Percentiles rank a stretch among this genome's conserved stretches.
phyloP scores from a whole-genome alignment of 306 rosid species.

The Dalbergia oliveri region DNA sequence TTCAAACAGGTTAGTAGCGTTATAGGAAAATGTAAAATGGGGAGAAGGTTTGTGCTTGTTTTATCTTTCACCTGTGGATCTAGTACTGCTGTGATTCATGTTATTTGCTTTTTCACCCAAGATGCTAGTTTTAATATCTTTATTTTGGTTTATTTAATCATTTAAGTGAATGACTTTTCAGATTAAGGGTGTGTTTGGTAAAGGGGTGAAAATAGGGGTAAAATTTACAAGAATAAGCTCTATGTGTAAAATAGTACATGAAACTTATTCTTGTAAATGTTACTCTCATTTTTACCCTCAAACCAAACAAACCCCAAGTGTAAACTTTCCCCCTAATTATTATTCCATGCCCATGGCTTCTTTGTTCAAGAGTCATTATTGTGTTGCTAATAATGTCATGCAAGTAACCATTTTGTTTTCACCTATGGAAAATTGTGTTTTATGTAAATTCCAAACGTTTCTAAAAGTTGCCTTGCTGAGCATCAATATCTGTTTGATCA shows the following conservation, averaged over 20 bases:
- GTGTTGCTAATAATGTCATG: constrained; percentile 9
- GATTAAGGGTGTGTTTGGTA: neutral
- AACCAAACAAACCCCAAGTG: no score
- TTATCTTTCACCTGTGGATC: neutral
- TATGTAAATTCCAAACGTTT: neutral
- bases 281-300: no score
- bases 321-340: neutral
- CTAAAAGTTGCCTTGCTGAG: constrained; percentile 15
- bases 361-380: constrained; percentile 1
- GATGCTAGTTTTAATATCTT: neutral
- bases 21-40: neutral
- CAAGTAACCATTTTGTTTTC: neutral
- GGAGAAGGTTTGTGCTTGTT: neutral
- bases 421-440: neutral
- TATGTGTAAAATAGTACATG: no score
- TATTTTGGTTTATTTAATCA: neutral
- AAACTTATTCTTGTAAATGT: no score
- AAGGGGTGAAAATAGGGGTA: no score
- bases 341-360: constrained; percentile 17
- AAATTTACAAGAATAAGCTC: no score
- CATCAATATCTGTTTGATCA: constrained; percentile 45
- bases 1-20: neutral
- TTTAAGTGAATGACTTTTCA: constrained; percentile 13
- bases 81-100: neutral
- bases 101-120: neutral